These are phyloP conservation scores for Zopfochytrium polystomum DNA, from an alignment of 371 early-diverging fungal species.

Conservation along the genomic window DNA sequence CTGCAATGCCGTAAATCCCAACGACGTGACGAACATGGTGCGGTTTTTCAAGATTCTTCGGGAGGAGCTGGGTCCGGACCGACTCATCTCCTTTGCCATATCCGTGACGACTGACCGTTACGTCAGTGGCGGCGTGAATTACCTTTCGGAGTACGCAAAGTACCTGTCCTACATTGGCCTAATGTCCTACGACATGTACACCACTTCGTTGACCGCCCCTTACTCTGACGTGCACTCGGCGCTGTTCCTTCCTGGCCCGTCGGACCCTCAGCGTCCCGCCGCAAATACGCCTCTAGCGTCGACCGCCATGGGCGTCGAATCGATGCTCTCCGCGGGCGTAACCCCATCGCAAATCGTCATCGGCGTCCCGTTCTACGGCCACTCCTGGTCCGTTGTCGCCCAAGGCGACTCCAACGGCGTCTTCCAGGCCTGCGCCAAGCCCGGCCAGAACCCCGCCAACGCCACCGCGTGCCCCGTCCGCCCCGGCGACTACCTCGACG, in stretches of 20 bases:
- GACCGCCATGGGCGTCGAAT: not conserved
- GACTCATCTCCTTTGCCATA: slow-evolving; percentile 69
- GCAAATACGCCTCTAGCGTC: slow-evolving; percentile 11
- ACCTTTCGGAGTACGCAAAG: too few species aligned
- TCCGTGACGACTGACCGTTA: slow-evolving; percentile 62
- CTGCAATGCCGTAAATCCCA: slow-evolving; percentile 13
- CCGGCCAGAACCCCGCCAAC: too few species aligned
- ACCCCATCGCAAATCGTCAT: slow-evolving; percentile 4
- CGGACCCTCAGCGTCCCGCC: slow-evolving; percentile 10
- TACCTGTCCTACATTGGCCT: too few species aligned
- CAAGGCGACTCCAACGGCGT: slow-evolving; percentile 52
- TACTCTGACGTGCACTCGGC: slow-evolving; percentile 19
- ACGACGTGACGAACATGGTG: slow-evolving; percentile 18
- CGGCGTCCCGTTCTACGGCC: slow-evolving; percentile 22
- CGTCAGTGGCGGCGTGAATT: slow-evolving; percentile 30
- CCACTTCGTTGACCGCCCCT: slow-evolving; percentile 3
- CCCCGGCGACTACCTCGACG: slow-evolving; percentile 20
- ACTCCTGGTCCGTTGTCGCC: slow-evolving; percentile 23
- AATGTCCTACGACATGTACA: slow-evolving; percentile 22
- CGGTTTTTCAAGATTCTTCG: slow-evolving; percentile 36
- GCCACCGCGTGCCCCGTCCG: not conserved
- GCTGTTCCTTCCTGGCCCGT: slow-evolving; percentile 34
- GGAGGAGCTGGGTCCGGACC: slow-evolving; percentile 57
- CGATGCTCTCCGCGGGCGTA: slow-evolving; percentile 13
- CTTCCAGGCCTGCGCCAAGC: slow-evolving; percentile 28